A percentile compares a stretch with the other conserved stretches of the same genome.
phyloP scores from a whole-genome alignment of 108 stramenopile genomes.

The Skeletonema potamos region DNA sequence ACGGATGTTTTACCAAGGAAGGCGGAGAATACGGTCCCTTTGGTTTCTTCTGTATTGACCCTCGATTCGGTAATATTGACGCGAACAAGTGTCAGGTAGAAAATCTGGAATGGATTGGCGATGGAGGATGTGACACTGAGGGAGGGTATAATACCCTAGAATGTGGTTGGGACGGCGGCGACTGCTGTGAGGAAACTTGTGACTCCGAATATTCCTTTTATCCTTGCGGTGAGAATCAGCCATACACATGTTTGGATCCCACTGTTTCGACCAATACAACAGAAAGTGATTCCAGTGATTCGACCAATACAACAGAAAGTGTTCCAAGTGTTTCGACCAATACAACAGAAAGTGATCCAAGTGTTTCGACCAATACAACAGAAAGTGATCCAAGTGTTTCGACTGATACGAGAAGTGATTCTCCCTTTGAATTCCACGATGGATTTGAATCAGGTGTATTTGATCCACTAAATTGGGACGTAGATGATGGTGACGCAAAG shows the following conservation, averaged over 20 bases:
- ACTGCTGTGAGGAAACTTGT: slow-evolving; percentile 50
- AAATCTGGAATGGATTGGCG: slow-evolving; percentile 51
- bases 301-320: neutral
- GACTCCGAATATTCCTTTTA: slow-evolving; percentile 40
- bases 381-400: too few relatives aligned
- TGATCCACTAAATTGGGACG: neutral
- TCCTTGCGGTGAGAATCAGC: slow-evolving; percentile 40
- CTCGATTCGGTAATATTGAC: slow-evolving; percentile 22
- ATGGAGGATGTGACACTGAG: slow-evolving; percentile 41
- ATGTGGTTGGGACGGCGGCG: slow-evolving; percentile 44
- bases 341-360: neutral
- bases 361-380: neutral
- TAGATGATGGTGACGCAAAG: neutral
- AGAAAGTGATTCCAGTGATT: neutral
- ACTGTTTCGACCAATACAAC: neutral
- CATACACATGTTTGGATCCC: slow-evolving; percentile 22
- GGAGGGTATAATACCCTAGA: slow-evolving; percentile 47
- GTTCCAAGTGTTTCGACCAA: neutral
- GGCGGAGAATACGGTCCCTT: slow-evolving; percentile 48
- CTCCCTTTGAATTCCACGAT: neutral
- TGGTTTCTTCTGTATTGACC: slow-evolving; percentile 47
- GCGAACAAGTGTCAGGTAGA: slow-evolving; percentile 29
- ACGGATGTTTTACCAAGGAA: slow-evolving; percentile 35
- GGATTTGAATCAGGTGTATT: slow-evolving; percentile 17
- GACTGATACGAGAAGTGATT: too few relatives aligned